Conservation (phyloP, 2,329 filamentous ascomycete genomes). For the Sporothrix mexicana region DNA sequence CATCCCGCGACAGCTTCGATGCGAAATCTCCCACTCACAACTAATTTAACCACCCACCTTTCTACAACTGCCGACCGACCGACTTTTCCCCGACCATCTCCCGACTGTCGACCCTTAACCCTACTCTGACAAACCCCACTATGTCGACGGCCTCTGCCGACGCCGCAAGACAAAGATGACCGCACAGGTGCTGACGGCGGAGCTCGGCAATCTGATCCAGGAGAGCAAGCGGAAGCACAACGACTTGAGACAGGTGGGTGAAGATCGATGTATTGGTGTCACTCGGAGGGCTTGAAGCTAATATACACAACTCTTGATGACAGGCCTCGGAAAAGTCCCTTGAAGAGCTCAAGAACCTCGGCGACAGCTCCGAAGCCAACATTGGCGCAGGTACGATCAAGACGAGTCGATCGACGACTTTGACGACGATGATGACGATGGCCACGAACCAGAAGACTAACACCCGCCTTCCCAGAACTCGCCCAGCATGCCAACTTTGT, state of each 20-base stretch:
- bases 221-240: slow-evolving; percentile 95
- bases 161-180: slow-evolving; percentile 68
- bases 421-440: not conserved
- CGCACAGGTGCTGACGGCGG: slow-evolving; percentile 83
- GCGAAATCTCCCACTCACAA: not conserved
- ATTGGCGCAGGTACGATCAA: slow-evolving; percentile 66
- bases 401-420: not conserved
- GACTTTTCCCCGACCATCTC: too few relatives aligned
- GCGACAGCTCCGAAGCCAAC: slow-evolving; percentile 76
- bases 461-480: slow-evolving; percentile 66
- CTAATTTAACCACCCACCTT: not conserved
- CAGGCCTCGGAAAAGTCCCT: slow-evolving; percentile 93
- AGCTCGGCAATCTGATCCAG: slow-evolving; percentile 88
- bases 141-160: slow-evolving; percentile 34
- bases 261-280: not conserved
- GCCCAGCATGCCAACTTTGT: slow-evolving; percentile 81
- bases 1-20: slow-evolving; percentile 13
- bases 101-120: not conserved
- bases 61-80: not conserved
- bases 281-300: not conserved
- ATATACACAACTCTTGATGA: not conserved
- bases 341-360: slow-evolving; percentile 80
- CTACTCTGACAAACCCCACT: slow-evolving; percentile 14
- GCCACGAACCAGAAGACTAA: not conserved
- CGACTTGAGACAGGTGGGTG: slow-evolving; percentile 76